phyloP scores from a whole-genome alignment of 75 land plant species.

The Picea glauca region DNA sequence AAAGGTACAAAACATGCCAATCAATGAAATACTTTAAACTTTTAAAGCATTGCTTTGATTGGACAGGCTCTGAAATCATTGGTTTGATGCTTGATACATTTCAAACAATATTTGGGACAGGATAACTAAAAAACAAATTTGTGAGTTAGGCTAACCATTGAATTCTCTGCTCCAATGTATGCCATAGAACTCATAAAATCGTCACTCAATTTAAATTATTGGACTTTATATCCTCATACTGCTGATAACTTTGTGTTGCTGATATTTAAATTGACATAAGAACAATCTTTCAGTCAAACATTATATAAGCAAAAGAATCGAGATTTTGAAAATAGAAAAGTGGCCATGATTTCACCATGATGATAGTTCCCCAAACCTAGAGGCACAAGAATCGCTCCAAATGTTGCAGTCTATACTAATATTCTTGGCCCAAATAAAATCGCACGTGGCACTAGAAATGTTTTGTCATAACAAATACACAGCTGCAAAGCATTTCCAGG shows the following conservation, averaged over 20 bases:
- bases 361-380: neutral
- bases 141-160: neutral
- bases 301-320: no score
- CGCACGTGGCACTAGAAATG: no score
- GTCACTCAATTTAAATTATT: neutral
- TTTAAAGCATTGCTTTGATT: neutral
- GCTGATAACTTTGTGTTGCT: neutral
- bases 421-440: neutral
- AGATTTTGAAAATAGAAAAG: neutral
- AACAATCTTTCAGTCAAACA: no score
- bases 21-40: neutral
- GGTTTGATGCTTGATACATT: neutral
- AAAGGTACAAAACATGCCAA: neutral
- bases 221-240: neutral
- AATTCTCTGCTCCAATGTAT: neutral
- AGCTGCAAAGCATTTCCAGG: no score
- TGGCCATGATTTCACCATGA: neutral
- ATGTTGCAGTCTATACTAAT: no score
- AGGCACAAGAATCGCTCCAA: neutral
- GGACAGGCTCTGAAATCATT: neutral
- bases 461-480: no score
- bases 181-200: neutral
- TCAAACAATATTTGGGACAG: neutral
- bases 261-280: neutral
- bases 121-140: neutral